Evolutionary conservation across 2,329 filamentous ascomycete genomes (phyloP), one percentile per base, ranked within the genome.

Genomic region (Byssothecium circinans): DNA sequence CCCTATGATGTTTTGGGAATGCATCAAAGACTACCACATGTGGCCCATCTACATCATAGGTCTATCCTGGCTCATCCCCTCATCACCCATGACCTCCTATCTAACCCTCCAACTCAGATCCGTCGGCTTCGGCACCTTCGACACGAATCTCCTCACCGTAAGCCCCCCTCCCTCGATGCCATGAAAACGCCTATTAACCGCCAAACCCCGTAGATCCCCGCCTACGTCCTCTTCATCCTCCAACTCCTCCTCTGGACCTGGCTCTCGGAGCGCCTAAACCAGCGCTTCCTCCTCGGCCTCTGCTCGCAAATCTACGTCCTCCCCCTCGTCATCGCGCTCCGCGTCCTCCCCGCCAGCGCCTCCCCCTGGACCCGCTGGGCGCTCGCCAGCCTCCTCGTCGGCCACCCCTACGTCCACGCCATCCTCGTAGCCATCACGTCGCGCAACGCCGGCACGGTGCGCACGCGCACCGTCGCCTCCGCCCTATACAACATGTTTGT

Each of bases 21-120:
- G 76, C 20, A 52, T 81, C 8, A 71, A 62, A 11, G 80, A 83
- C 60, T 83, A 79, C 50, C 78, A 82, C 49, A 79, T 83, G 75
- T 82, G 66, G 65, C 69, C 69, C 0, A 71, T 73, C 17, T 72
- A 71, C 48, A 35, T 67, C 2, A 51, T 72, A 8, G 69, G 71
- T 8, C 45, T 73, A 1, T 52, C 58, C 0, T 73, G 67, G 63
- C 48, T 62, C 6, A 72, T 72, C n/a, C 70, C 70, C 0, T 49
- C 53, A 0, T 42, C 54, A 8, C 69, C 69, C 1, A 60, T 66
- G 43, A 55, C 57, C 4, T 52, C 67, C 0, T 73, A 73, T 30
- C 54, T 73, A 2, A 71, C 68, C 2, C 61, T 73, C 5, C 63
- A 71, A 47, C 51, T 72, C 6, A 56, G 56, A 19, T 59, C 64